Percentiles rank a stretch among this genome's conserved stretches.
phyloP scores from a whole-genome alignment of 208 protist genomes.

The Leishmania tropica region DNA sequence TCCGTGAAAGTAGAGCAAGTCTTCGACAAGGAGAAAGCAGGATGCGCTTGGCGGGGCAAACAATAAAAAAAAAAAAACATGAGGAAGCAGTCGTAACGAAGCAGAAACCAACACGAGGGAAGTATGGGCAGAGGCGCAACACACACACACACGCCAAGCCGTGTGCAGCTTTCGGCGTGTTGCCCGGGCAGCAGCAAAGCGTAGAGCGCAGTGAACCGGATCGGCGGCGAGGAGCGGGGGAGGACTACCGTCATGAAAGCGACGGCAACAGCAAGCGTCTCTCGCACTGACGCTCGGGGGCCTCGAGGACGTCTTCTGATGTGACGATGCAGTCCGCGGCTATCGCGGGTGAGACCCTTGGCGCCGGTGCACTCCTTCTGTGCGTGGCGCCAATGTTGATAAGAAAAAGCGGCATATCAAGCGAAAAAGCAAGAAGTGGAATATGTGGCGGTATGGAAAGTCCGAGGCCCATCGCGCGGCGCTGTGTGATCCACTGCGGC shows the following conservation, averaged over 20 bases:
- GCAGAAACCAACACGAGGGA: background rate
- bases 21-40: background rate
- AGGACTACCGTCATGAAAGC: background rate
- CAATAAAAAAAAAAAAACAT: background rate
- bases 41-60: background rate
- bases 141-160: background rate
- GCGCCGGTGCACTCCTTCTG: background rate
- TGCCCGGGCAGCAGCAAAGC: background rate
- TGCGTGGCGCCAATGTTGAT: background rate
- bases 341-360: background rate
- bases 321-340: background rate
- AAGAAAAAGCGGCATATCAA: background rate
- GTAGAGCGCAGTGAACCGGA: background rate
- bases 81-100: background rate
- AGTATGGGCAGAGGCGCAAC: too few species aligned
- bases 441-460: background rate
- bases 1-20: background rate
- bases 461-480: conserved; percentile 6
- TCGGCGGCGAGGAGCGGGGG: background rate
- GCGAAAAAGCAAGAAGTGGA: background rate
- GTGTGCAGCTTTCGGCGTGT: background rate
- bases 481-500: conserved; percentile 52
- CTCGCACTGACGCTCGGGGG: background rate
- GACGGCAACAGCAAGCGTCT: background rate
- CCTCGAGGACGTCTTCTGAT: background rate